Evolutionary conservation across 2,329 filamentous ascomycete species (phyloP).

Genomic region (Colletotrichum liriopes): DNA sequence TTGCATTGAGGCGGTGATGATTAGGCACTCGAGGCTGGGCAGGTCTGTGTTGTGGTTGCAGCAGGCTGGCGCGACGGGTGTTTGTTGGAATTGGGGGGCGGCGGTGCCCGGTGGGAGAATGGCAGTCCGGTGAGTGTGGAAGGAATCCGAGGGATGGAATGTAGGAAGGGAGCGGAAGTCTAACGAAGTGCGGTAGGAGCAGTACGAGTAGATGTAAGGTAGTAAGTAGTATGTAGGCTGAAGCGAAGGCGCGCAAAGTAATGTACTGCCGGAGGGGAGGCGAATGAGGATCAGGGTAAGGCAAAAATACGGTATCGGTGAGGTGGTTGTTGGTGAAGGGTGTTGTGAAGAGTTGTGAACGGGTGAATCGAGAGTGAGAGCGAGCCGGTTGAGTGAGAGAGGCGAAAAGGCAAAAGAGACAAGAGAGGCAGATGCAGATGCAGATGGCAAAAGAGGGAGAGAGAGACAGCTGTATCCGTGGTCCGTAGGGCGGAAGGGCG

Average conservation of each 20-base stretch:
- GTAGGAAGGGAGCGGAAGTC: constrained; percentile 28
- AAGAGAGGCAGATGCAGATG: constrained; percentile 8
- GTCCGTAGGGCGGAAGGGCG: constrained; percentile 2
- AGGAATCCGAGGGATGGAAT: constrained; percentile 37
- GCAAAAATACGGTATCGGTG: not conserved
- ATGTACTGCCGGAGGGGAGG: constrained; percentile 10
- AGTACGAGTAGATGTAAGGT: constrained; percentile 16
- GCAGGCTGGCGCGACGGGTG: constrained; percentile 4
- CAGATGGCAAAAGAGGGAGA: constrained; percentile 21
- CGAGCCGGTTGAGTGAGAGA: constrained; percentile 19
- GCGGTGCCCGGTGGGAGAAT: constrained; percentile 22
- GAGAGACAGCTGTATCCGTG: constrained; percentile 13
- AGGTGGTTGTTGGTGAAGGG: not conserved
- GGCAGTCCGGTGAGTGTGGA: constrained; percentile 14
- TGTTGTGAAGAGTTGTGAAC: constrained; percentile 14
- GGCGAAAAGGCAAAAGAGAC: constrained; percentile 11
- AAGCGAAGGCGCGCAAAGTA: constrained; percentile 37
- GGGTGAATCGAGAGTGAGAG: constrained; percentile 14
- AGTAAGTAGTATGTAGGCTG: constrained; percentile 38
- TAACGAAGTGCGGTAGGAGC: constrained; percentile 20
- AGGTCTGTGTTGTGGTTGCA: not conserved
- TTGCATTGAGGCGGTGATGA: constrained; percentile 43
- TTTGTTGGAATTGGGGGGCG: constrained; percentile 28
- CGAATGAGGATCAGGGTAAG: not conserved
- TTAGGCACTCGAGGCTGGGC: constrained; percentile 33